Evolutionary conservation across 495 filamentous ascomycete species (phyloP), one percentile per base, ranked within the genome.

Genomic region (Neurospora sp.): DNA sequence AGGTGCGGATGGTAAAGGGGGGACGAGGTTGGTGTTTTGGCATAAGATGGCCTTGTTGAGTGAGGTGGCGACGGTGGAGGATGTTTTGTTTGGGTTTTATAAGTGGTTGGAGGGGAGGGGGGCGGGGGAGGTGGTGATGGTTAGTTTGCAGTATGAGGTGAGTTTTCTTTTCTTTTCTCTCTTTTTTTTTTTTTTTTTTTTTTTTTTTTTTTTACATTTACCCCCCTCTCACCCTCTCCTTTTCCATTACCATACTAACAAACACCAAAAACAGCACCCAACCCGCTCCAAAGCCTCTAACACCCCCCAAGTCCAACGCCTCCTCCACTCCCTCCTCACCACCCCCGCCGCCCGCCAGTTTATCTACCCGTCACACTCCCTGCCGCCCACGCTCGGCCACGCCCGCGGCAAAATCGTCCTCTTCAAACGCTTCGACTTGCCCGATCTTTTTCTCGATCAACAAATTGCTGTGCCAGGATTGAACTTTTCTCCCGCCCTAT

Each of bases 111-210:
- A 89, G 2, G 72, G 79, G 4, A 89, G 53, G 27, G 53, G 96
- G 74, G 88, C 88, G 0, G 85, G 82, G 45, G 94, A 97, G 81
- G 89, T 88, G 0, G 81, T 96, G 71, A 89, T 96, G 72, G 84
- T 97, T 76, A 92, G 89, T n/a, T 77, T 97, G 53, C 96, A 97
- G 81, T 88, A 92, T 61, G 94, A 97, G 81, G 53, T 65, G 27
- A 35, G 53, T 44, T 16, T 35, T 16, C 5, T 31, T 31, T 16
- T 22, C 0, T 61, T 35, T 31, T 22, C 0, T 61, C 18, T 31
- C 0, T 18, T 61, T 1, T 61, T 4, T 2, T n/a, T n/a, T n/a
- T n/a, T n/a, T n/a, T n/a, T n/a, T n/a, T n/a, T n/a, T n/a, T n/a
- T n/a, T n/a, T n/a, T n/a, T n/a, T n/a, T n/a, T n/a, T n/a, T n/a